Evolutionary conservation across 2,329 filamentous ascomycete species (phyloP), one percentile per base, ranked within the genome.

Genomic region (Allantophomopsis lycopodina): DNA sequence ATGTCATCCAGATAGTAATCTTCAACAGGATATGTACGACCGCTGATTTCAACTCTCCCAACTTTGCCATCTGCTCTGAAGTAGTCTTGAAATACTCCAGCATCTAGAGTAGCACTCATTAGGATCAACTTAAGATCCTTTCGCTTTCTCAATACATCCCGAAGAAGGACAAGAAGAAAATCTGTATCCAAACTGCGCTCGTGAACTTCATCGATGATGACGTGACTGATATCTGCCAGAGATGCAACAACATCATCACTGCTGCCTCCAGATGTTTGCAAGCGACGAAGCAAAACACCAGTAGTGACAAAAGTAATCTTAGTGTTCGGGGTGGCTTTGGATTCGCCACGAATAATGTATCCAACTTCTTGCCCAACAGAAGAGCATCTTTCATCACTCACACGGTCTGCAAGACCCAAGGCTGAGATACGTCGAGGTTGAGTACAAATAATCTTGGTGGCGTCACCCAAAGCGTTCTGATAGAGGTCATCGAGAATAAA

Each of bases 291-390:
- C 31, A 98, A 65, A 2, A 98, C 87, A 74, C 89, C 89, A 8
- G 89, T 95, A 0, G 89, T 98, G 44, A 95, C 84, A 55, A 96
- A 96, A 0, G 84, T 94, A 51, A 96, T 93, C 59, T 82, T 89
- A 0, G 91, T 96, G 35, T 74, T 68, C 13, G 63, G 62, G 42
- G 75, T 81, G 32, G 77, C 69, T 50, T 82, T 88, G 28, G 82
- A 89, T 57, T 96, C 89, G 46, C 89, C 89, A 44, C 89, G 79
- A 50, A 98, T 95, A 6, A 80, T 74, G 55, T 94, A 96, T 5
- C 89, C 89, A 30, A 96, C 79, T 58, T 96, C 89, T 37, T 85
- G 78, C 4, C 91, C 89, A 10, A 95, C 79, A 28, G 63, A 65
- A 7, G 73, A 76, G 57, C 86, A 94, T 44, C 91, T 75, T 59